phyloP scores from a whole-genome alignment of 2,329 filamentous ascomycete genomes.

The Ascochyta lentis region DNA sequence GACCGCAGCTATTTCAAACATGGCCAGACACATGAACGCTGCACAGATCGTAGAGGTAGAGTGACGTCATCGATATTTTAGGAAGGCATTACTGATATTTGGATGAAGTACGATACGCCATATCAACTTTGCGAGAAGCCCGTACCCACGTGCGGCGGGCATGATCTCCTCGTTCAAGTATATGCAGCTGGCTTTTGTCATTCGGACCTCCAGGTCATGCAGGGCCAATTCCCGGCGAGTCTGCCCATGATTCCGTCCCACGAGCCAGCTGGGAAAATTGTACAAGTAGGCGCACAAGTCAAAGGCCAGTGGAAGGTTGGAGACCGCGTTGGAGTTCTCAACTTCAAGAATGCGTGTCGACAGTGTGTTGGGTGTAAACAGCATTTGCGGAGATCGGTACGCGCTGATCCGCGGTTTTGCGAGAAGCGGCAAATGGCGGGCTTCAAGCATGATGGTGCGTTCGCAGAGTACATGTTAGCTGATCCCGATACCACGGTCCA shows the following conservation, averaged over 20 bases:
- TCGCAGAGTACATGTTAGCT: constrained; percentile 43
- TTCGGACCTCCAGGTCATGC: constrained; percentile 35
- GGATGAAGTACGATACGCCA: constrained; percentile 21
- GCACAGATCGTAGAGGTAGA: constrained; percentile 27
- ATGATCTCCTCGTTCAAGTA: constrained; percentile 33
- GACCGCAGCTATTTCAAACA: background rate
- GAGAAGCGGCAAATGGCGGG: constrained; percentile 36
- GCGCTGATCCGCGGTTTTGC: constrained; percentile 39
- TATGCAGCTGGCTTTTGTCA: constrained; percentile 39
- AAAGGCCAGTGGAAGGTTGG: constrained; percentile 36
- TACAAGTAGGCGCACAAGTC: constrained; percentile 33
- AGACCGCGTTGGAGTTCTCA: constrained; percentile 39
- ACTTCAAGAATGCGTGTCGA: constrained; percentile 36
- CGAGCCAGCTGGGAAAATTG: constrained; percentile 43
- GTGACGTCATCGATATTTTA: constrained; percentile 16
- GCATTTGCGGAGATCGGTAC: constrained; percentile 13
- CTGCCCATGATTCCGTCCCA: constrained; percentile 45
- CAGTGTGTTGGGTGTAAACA: constrained; percentile 30
- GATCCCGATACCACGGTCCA: constrained; percentile 38
- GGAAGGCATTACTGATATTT: background rate
- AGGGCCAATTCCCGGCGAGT: constrained; percentile 28
- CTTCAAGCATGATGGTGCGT: constrained; percentile 41
- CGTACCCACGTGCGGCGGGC: constrained; percentile 24
- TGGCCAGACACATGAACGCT: constrained; percentile 25
- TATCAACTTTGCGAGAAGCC: constrained; percentile 25